phyloP scores from a whole-genome alignment of 2,329 filamentous ascomycete genomes.

The Xenoacremonium recifei region DNA sequence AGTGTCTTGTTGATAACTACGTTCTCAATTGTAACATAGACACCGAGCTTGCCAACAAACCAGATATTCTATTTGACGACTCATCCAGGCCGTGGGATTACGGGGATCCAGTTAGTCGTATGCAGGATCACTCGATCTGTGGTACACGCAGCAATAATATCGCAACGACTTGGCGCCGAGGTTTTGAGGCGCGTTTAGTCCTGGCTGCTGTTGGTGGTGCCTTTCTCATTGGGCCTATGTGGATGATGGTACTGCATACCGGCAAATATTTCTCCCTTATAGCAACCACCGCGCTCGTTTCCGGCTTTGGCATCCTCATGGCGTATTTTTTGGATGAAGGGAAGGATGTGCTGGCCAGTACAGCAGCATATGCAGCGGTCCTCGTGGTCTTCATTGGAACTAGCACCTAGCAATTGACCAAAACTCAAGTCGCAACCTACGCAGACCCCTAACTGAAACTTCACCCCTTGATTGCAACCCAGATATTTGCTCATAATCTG shows the following conservation, averaged over 20 bases:
- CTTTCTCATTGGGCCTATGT: constrained; percentile 3
- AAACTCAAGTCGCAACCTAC: neutral
- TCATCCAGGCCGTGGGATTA: too few species aligned
- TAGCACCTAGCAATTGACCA: too few species aligned
- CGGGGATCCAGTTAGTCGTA: too few species aligned
- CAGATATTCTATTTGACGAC: too few species aligned
- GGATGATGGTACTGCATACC: constrained; percentile 4
- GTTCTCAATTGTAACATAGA: neutral
- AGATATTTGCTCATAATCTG: too few species aligned
- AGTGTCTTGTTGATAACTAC: neutral
- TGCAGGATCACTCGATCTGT: neutral
- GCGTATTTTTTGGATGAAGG: neutral
- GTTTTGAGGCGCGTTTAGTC: neutral
- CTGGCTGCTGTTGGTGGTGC: constrained; percentile 1
- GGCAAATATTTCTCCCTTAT: neutral
- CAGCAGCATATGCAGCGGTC: constrained; percentile 2
- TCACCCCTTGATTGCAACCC: too few species aligned
- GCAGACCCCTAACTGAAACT: too few species aligned
- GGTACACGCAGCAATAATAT: neutral
- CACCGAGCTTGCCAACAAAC: neutral
- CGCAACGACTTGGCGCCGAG: neutral
- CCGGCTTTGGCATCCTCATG: constrained; percentile 1
- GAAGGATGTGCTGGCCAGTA: constrained; percentile 1
- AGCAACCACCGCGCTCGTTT: constrained; percentile 1
- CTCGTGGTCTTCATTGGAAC: constrained; percentile 2